Evolutionary conservation across 441 rosid genomes (phyloP), one percentile per base, ranked within the genome.

Genomic region (Croton setiger): DNA sequence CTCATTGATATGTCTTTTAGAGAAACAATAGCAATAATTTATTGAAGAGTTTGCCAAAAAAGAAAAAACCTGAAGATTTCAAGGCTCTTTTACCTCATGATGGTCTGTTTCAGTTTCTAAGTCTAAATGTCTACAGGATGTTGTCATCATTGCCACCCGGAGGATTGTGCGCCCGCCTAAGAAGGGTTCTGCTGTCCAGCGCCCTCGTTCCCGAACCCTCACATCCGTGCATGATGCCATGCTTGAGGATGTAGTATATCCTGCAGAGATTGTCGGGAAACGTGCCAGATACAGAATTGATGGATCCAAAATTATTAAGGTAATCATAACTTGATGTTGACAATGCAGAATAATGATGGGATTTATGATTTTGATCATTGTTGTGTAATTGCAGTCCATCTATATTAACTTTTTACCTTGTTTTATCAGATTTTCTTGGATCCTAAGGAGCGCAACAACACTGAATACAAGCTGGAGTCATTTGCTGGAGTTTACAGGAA

Each of bases 231-330:
- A 92, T 31, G 94, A 89, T 58, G 92, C 92, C n/a, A 79, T 89
- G 75, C 89, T 92, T 23, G 92, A 89, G 72, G 97, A 89, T 74
- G 84, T 89, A 0, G 96, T 88, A 6, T 83, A 78, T 48, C 97
- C 97, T 21, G 97, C 97, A 23, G 96, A 92, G 83, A 92, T 92
- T 79, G 94, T 92, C 52, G 96, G 96, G 63, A 89, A 92, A 69
- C 92, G 94, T 15, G 69, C 81, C 64, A 82, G 96, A 44, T 91
- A 89, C 81, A 81, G 85, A 64, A 75, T 89, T 33, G 97, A 91
- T 78, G 97, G 97, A 3, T 80, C 96, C 68, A 91, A 92, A 77
- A 80, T 88, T 68, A 82, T 76, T 74, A 92, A 89, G 93, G 97
- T 92, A 70, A 9, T 20, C 45, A 3, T 60, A 23, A 48, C 44